Conservation (phyloP, 148 eudicot genomes). For the Diospyros kaki region DNA sequence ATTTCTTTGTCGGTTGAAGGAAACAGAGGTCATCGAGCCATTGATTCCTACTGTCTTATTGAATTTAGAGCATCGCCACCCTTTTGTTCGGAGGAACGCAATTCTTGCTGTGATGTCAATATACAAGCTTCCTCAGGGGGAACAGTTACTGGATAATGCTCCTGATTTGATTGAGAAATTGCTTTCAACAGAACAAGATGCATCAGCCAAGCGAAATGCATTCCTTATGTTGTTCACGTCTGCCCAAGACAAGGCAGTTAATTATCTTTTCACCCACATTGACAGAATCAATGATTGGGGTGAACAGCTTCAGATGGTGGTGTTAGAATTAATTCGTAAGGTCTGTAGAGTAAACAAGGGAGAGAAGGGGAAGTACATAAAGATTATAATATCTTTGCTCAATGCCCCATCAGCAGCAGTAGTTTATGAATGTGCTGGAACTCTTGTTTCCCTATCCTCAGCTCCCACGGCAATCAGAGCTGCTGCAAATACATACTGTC, state of each 20-base stretch:
- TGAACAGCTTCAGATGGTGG: constrained; percentile 87
- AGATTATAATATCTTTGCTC: constrained; percentile 75
- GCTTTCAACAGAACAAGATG: constrained; percentile 65
- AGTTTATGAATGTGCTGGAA: constrained; percentile 82
- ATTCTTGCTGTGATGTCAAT: constrained; percentile 65
- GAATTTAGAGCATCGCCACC: constrained; percentile 71
- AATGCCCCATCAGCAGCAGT: constrained; percentile 85
- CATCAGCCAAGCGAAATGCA: constrained; percentile 86
- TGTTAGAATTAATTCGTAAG: constrained; percentile 79
- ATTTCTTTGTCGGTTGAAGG: constrained; percentile 67
- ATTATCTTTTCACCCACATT: constrained; percentile 64
- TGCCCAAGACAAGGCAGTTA: constrained; percentile 84
- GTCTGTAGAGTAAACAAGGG: constrained; percentile 81
- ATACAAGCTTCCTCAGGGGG: constrained; percentile 85
- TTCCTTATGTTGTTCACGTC: constrained; percentile 85
- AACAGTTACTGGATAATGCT: constrained; percentile 58
- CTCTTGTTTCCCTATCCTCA: constrained; percentile 84
- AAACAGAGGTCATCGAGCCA: constrained; percentile 65
- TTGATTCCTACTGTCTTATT: constrained; percentile 62
- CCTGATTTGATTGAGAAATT: constrained; percentile 75
- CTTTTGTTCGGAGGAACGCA: constrained; percentile 72
- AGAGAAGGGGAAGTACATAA: constrained; percentile 86
- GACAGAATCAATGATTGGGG: constrained; percentile 81
- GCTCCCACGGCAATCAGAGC: constrained; percentile 94
- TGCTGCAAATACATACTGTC: constrained; percentile 91